Base-by-base conservation (phyloP, 164 flowering plant genomes). In the Annona squamosa region DNA sequence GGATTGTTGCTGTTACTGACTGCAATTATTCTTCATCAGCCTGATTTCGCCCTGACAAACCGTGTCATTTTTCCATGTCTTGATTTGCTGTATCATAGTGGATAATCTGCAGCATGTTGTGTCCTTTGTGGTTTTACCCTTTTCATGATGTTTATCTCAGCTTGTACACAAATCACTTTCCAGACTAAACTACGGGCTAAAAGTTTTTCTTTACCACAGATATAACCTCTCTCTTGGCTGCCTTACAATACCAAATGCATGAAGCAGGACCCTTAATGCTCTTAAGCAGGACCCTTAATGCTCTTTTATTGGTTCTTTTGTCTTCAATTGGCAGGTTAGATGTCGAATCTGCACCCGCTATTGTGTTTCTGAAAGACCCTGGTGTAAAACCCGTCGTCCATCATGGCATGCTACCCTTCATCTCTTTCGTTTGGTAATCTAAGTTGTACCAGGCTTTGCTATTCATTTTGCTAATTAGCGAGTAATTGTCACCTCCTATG, bases 291-390 rank as follows among this genome's bases (percentile, higher is more conserved):
- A 68, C 48, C 26, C n/a, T 46, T 72, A 16, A 37, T 13, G 13
- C 61, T 52, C 10, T 74, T 37, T 4, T 26, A 26, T 26, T 26
- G 37, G 37, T 26, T 26, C 37, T 26, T 69, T 19, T 48, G 64
- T n/a, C 4, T 68, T 5, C 17, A 17, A 4, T 68, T 56, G 61
- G 79, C 84, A 93, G 98, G 86, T 88, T 93, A 75, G 94, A 84
- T 72, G 89, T 96, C 77, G 99, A 93, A 73, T 87, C 95, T 79
- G 97, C 99, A 41, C 99, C 99, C 68, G 98, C 99, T 45, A 77
- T 94, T 73, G 94, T 88, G 26, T 77, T 96, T 76, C 17, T 93
- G 79, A 96, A 87, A 79, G 97, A 91, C 78, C 93, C 97, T 0
- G 97, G 97, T 62, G 84, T 86, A 59, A 88, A 90, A 75, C 97